Conservation (phyloP, 495 filamentous ascomycete species). For the Umbilicaria muhlenbergii region DNA sequence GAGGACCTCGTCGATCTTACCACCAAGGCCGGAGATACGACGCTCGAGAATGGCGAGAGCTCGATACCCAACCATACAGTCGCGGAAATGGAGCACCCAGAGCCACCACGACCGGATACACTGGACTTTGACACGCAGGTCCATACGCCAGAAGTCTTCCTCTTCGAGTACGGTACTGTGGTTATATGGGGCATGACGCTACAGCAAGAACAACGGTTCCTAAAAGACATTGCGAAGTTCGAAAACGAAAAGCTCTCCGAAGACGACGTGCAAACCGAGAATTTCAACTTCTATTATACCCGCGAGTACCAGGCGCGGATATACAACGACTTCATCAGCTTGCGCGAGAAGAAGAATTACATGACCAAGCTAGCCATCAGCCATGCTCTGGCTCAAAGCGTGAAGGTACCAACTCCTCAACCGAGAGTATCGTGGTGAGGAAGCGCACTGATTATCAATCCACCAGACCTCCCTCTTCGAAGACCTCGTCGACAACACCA, state of each 20-base stretch:
- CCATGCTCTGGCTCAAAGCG: constrained; percentile 85
- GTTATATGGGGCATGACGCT: constrained; percentile 98
- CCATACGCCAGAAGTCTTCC: constrained; percentile 83
- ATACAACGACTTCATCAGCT: constrained; percentile 96
- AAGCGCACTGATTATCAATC: constrained; percentile 4
- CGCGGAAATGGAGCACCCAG: too few species aligned
- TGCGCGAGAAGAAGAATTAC: constrained; percentile 84
- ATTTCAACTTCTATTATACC: constrained; percentile 99
- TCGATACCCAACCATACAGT: constrained; percentile 13
- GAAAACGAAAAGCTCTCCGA: constrained; percentile 74
- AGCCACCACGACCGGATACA: neutral
- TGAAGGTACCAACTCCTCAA: constrained; percentile 45
- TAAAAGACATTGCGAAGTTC: constrained; percentile 93
- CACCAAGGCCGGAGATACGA: constrained; percentile 16
- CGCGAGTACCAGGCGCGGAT: constrained; percentile 93
- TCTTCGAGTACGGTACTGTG: constrained; percentile 98
- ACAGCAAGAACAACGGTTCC: constrained; percentile 67
- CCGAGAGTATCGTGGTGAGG: neutral
- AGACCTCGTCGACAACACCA: constrained; percentile 85
- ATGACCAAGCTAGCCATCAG: constrained; percentile 97
- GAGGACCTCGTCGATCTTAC: constrained; percentile 39
- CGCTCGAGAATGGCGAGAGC: constrained; percentile 13
- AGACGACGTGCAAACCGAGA: constrained; percentile 86
- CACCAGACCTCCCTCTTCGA: constrained; percentile 87
- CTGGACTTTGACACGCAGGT: constrained; percentile 59